Base-by-base conservation (phyloP, 2,329 filamentous ascomycete genomes). In the Aspergillus floridensis region DNA sequence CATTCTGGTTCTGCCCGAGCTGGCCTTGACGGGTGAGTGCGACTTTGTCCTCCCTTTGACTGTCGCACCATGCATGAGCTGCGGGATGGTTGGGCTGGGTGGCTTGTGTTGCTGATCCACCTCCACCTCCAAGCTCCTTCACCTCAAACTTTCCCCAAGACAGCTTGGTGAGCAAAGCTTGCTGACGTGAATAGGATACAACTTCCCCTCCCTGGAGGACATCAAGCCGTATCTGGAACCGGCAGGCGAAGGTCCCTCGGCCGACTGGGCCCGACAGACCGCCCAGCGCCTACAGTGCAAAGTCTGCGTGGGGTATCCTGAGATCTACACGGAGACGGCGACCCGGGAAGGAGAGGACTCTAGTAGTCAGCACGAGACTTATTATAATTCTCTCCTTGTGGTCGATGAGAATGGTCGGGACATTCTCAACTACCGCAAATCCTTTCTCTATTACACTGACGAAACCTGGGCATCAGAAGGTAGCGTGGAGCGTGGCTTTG, bases 401-500 rank as follows among this genome's bases (percentile, higher is more conserved):
- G 79, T 88, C 26, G 77, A 79, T n/a, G 80, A 84, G 3, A 64
- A 70, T 0, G 86, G 86, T 3, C 67, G 78, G n/a, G 74, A 86
- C 2, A 65, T 88, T 12, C 74, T 77, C 49, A 86, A 87, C 67
- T 87, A 88, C 72, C 82, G 85, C 63, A 88, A 88, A 70, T 79
- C 80, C 11, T 87, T 87, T 65, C 80, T 88, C 60, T 88, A 87
- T 76, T 87, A 86, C 72, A 88, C 86, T 7, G 86, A 88, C 66
- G 86, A 87, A 66, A 84, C 82, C 1, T 88, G 86, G 86, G 84
- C 86, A 2, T 67, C 76, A 16, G 84, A 86, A 74, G 82, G 82
- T 2, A 63, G 68, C 49, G 68, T 69, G n/a, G 68, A 70, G 54
- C 66, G 68, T 53, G 70, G 74, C 21, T 76, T 70, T 44, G 66